Percentiles rank a stretch among this genome's conserved stretches.
phyloP scores from a whole-genome alignment of 2,329 filamentous ascomycete genomes.

The Davidsoniella neocaledoniae region DNA sequence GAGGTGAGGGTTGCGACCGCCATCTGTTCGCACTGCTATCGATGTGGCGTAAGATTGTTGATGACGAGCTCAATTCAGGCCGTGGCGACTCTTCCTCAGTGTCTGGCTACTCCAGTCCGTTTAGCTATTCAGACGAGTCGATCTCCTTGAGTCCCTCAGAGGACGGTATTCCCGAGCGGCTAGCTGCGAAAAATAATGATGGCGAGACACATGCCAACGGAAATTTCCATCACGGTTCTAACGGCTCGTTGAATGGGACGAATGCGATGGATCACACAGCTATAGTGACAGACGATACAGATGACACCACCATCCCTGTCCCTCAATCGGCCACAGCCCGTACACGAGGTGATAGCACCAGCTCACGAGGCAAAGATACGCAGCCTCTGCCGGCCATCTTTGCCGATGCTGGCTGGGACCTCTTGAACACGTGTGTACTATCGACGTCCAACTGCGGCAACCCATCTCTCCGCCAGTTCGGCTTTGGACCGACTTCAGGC shows the following conservation, averaged over 20 bases:
- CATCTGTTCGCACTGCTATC: constrained; percentile 90
- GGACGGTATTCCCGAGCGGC: background rate
- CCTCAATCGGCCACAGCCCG: constrained; percentile 1
- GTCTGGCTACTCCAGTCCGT: constrained; percentile 22
- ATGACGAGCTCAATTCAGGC: constrained; percentile 42
- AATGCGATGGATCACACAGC: background rate
- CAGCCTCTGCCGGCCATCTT: constrained; percentile 61
- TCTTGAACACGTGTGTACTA: constrained; percentile 82
- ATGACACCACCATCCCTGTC: background rate
- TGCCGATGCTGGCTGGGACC: constrained; percentile 81
- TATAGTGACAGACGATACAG: background rate
- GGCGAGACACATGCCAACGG: too few species aligned
- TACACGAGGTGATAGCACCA: constrained; percentile 9
- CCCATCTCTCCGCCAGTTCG: constrained; percentile 83
- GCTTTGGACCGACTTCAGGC: constrained; percentile 84
- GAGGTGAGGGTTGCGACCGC: constrained; percentile 78
- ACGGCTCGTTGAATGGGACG: background rate
- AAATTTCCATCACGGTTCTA: constrained; percentile 14
- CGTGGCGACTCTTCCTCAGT: constrained; percentile 47
- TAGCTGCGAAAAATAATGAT: too few species aligned
- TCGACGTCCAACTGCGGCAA: constrained; percentile 99
- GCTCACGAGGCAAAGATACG: constrained; percentile 29
- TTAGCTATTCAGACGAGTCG: constrained; percentile 4
- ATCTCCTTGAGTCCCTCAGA: background rate
- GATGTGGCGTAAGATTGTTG: constrained; percentile 80